Evolutionary conservation across 208 protist species (phyloP).

Genomic region (Endotrypanum monterogeii): DNA sequence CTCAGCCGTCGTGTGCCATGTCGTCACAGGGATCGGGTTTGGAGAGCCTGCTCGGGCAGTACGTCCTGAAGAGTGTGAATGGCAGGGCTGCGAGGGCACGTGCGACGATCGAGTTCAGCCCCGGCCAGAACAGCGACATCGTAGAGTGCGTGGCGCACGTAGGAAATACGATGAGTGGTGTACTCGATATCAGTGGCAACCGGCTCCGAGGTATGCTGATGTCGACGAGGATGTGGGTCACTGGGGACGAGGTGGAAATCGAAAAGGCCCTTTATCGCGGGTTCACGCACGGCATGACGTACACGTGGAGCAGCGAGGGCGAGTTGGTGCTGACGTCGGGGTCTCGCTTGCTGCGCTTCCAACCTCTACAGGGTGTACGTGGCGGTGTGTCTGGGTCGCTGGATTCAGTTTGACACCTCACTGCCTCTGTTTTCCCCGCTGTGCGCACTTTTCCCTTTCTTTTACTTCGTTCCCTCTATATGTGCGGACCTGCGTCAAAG

Average conservation of each 20-base stretch:
- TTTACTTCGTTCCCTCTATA: neutral
- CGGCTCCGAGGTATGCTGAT: constrained; percentile 42
- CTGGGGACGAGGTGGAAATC: constrained; percentile 23
- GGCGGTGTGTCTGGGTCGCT: neutral
- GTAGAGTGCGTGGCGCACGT: constrained; percentile 25
- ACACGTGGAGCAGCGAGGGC: constrained; percentile 11
- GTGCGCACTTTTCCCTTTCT: constrained; percentile 10
- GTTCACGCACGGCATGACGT: constrained; percentile 37
- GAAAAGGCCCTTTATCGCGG: constrained; percentile 38
- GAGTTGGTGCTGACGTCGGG: constrained; percentile 30
- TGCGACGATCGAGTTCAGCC: constrained; percentile 20
- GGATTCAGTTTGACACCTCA: neutral
- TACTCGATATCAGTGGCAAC: constrained; percentile 22
- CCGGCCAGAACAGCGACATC: neutral
- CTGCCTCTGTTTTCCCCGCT: neutral
- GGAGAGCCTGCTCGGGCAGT: constrained; percentile 33
- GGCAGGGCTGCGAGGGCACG: constrained; percentile 9
- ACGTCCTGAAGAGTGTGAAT: constrained; percentile 34
- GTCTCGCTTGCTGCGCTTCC: constrained; percentile 31
- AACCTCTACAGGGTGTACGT: constrained; percentile 9
- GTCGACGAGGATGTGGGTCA: constrained; percentile 47
- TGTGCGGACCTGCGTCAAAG: neutral
- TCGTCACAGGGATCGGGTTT: constrained; percentile 7
- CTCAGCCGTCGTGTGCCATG: neutral
- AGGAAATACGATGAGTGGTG: constrained; percentile 44